phyloP scores from a whole-genome alignment of 2,329 filamentous ascomycete genomes.

The Claviceps digitariae region DNA sequence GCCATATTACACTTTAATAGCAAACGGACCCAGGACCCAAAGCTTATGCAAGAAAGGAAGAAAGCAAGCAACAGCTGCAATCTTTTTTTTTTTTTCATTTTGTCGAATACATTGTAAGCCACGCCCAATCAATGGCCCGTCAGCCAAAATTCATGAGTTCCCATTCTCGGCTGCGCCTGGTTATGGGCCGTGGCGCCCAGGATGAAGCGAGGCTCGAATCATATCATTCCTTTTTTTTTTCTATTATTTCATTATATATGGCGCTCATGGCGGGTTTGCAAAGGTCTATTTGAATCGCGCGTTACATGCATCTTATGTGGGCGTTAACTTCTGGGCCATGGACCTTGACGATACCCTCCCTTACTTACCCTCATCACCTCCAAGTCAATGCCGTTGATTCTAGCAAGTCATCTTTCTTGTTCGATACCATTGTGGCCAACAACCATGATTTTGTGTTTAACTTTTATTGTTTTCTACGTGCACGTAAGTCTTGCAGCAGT shows the following conservation, averaged over 20 bases:
- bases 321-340: slow-evolving; percentile 2
- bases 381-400: not conserved
- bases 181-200: not conserved
- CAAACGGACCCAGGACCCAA: not conserved
- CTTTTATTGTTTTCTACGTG: not conserved
- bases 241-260: not conserved
- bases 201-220: not conserved
- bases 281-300: not conserved
- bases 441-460: not conserved
- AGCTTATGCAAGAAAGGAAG: not conserved
- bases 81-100: not conserved
- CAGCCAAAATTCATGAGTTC: not conserved
- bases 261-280: not conserved
- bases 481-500: not conserved
- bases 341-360: slow-evolving; percentile 4
- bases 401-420: not conserved
- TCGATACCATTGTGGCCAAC: not conserved
- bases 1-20: slow-evolving; percentile 24
- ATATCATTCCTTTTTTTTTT: not conserved
- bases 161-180: not conserved
- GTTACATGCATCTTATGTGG: not conserved
- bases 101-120: slow-evolving; percentile 3
- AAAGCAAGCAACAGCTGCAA: not conserved
- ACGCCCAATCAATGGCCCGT: not conserved
- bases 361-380: not conserved